Base-by-base conservation (phyloP, 208 protist genomes). In the Trypanosomatidae sp. region DNA sequence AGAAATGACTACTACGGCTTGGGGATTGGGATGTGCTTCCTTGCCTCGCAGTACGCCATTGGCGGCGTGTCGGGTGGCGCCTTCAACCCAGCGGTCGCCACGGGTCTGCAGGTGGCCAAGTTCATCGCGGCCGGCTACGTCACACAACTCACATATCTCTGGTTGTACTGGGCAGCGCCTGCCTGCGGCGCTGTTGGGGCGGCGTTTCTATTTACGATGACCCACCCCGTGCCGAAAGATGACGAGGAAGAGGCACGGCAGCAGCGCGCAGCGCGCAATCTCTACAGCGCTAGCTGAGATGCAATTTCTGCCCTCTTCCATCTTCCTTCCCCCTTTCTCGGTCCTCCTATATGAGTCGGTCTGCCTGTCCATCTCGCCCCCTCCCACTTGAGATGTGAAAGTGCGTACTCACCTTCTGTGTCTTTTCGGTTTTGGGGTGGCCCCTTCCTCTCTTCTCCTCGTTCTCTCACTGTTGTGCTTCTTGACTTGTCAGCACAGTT, bases 1-100 rank as follows among this genome's bases (percentile, higher is more conserved):
- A 91, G 82, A 78, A 88, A 93, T 71, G 80, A 93, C 71, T 91
- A 86, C 74, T 91, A 91, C 77, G 91, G 88, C 36, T 69, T 95
- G n/a, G 85, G 88, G n/a, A 88, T 95, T 56, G 91, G 91, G 33
- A 87, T 95, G 75, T 86, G 79, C 64, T 62, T 93, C 44, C 72
- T 92, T 13, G 84, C 88, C 12, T 82, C 83, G 28, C 80, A 86
- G 67, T 95, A 95, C 81, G 89, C 91, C 50, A 86, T 93, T 2
- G 91, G 91, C 43, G 86, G 88, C 65, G 82, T 93, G 53, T 87
- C 86, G n/a, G 87, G 87, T 15, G 91, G 91, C 43, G 80, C 91
- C 74, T 95, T 95, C 65, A 95, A 95, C 78, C 91, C 91, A 10
- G 91, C 88, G 33, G 85, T 91, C 10, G 88, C 91, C 30, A 93